Base-by-base conservation (phyloP, 2,329 filamentous ascomycete genomes). In the Dactylella cylindrospora region DNA sequence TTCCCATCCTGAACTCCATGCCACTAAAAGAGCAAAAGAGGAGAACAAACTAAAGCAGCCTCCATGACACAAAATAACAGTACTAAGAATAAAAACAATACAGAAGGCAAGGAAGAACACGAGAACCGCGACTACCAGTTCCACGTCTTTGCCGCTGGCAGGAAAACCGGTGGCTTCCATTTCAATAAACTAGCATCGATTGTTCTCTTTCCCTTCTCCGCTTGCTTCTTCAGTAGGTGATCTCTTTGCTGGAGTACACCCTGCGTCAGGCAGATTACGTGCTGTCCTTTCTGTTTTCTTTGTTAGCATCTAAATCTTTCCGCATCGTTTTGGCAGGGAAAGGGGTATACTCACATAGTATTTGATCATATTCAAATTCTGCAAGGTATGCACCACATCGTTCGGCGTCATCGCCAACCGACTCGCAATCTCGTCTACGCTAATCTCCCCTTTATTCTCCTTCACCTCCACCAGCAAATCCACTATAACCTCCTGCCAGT, bases 161-260 rank as follows among this genome's bases (percentile, higher is more conserved):
- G 90, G 71, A 97, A 97, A 0, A 96, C 87, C 0, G 93, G 93
- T 8, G 93, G 91, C 73, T 95, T 97, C 93, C 93, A 98, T 70
- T 90, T 85, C 54, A 98, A 83, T 69, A 81, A 80, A 15, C 82
- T 80, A 0, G 90, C 79, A 64, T 95, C 86, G 66, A 98, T 90
- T 36, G 80, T 75, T 50, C 86, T 80, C 72, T 84, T 85, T 59
- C 84, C 82, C 74, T 94, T 96, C 47, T 81, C 71, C 74, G 86
- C 90, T 67, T 87, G 82, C 74, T 89, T 94, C 68, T 90, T 86
- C 66, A 86, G 80, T 70, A 88, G 83, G 72, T 85, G 80, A 54
- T 84, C 80, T 66, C 83, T 76, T 69, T 83, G 79, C 66, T 81
- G 78, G 36, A 96, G 78, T 45, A 95, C 80, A 60, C 88, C 84